Base-by-base conservation (phyloP, 164 flowering plant species). In the Berberis vulgaris region DNA sequence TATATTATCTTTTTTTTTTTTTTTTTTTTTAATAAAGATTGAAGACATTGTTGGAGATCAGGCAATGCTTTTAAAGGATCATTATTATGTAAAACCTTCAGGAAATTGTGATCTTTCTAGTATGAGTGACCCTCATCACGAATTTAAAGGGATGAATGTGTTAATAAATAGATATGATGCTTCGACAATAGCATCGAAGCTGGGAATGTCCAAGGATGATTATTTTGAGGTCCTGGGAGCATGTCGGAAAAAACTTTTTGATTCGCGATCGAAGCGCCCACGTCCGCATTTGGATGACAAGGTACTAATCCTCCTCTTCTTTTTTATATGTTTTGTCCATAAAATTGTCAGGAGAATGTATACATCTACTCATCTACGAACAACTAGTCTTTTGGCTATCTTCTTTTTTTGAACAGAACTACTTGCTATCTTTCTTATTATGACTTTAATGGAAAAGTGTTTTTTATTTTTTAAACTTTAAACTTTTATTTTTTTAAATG, bases 261-360 rank as follows among this genome's bases (percentile, higher is more conserved):
- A 83, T 62, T 79, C 66, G 52, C 80, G 97, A 67, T 75, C 76
- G 26, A 76, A 60, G 4, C 85, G 98, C 43, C 96, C 98, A 45
- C 82, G 79, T 45, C 98, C 98, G 45, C 96, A 88, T 77, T 72
- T 93, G 71, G 98, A 93, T 74, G 97, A 93, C 69, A 93, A 93
- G 94, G 98, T 93, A 84, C 53, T 9, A 8, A 39, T 55, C 5
- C 10, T 60, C 4, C 6, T 6, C 2, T 26, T 26, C 26, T 0
- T 26, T 26, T 26, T 26, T 26, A 26, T 26, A 26, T 26, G 26
- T 26, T 26, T 26, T 26, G 26, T 26, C 26, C 26, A 26, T 26
- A 26, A 26, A 26, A 26, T 26, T 26, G 26, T 26, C 26, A 26
- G 26, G 26, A 26, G 26, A 26, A 26, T 26, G 26, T 26, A 26